Evolutionary conservation across 164 flowering plant species (phyloP), one percentile per base, ranked within the genome.

Genomic region (Vitis riparia): DNA sequence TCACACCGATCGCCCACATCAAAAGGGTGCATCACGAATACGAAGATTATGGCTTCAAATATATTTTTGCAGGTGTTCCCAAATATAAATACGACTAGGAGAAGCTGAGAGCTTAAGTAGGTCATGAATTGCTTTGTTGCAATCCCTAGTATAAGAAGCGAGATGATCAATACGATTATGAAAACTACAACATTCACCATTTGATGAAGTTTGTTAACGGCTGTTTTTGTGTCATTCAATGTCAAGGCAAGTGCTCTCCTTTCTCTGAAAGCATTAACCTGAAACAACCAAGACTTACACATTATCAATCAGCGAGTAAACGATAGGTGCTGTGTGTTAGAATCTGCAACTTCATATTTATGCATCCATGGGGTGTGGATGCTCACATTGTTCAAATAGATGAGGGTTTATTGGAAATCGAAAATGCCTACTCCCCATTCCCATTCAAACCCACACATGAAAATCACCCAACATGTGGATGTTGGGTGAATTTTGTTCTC

Each of bases 161-260:
- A 74, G 61, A 78, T 74, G 55, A 74, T 55, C 19, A 74, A 3
- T 3, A 74, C 63, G 58, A 74, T 17, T 9, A 78, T 30, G 23
- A 60, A 73, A 19, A 78, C 73, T 7, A 69, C 30, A 12, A 77
- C 66, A 32, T 74, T 77, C 62, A 74, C 48, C 71, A 77, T 65
- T 3, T 67, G 69, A 59, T 74, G 77, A 15, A 77, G 77, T 51
- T 70, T 62, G 72, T 77, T 67, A 1, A 88, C 91, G 0, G 92
- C 92, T 48, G 92, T 87, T 75, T 88, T 88, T 7, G 90, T 87
- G 30, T 88, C 80, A 48, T 77, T 70, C 7, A 74, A 58, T 9
- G 80, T 56, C 51, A 70, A 59, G 15, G 74, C 73, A 16, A 74
- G 75, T 8, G 80, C 80, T 37, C 72, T 61, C 17, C 80, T 23